Evolutionary conservation across 768 basidiomycete species (phyloP).

Genomic region (Tremella yokohamensis): DNA sequence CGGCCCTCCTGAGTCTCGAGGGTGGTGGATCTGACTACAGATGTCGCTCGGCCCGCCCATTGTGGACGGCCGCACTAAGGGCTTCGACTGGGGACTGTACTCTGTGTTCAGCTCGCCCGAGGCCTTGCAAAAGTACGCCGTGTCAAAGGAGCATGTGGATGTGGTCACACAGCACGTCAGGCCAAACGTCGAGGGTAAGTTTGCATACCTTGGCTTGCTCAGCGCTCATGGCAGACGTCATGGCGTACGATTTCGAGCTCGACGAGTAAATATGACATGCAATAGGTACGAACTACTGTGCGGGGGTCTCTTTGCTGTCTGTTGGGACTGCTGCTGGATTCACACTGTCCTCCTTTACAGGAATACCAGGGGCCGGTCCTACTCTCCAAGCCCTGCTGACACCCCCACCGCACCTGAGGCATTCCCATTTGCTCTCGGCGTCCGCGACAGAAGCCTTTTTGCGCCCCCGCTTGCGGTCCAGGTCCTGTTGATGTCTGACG

Average conservation of each 20-base stretch:
- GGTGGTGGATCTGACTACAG: slow-evolving; percentile 5
- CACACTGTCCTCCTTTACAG: slow-evolving; percentile 36
- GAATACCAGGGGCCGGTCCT: slow-evolving; percentile 5
- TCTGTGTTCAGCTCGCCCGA: slow-evolving; percentile 41
- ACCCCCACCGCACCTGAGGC: slow-evolving; percentile 69
- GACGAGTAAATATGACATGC: slow-evolving; percentile 22
- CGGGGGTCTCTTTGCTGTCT: not conserved
- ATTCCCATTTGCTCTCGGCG: slow-evolving; percentile 65
- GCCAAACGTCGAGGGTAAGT: slow-evolving; percentile 45
- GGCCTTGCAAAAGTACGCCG: slow-evolving; percentile 46
- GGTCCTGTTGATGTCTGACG: slow-evolving; percentile 50
- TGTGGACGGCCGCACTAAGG: slow-evolving; percentile 46
- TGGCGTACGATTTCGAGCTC: slow-evolving; percentile 50
- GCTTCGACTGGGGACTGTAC: slow-evolving; percentile 49
- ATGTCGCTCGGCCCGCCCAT: slow-evolving; percentile 44
- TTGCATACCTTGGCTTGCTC: not conserved
- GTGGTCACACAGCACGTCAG: slow-evolving; percentile 40
- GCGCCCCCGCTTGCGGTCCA: slow-evolving; percentile 5
- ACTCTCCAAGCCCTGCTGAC: slow-evolving; percentile 67
- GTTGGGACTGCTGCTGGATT: slow-evolving; percentile 49
- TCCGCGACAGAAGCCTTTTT: slow-evolving; percentile 57
- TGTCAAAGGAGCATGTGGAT: slow-evolving; percentile 45
- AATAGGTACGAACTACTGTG: slow-evolving; percentile 7
- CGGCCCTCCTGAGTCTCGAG: not conserved
- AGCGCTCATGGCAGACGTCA: slow-evolving; percentile 27